Base-by-base conservation (phyloP, 345 rosid genomes). In the Ceriops decandra region DNA sequence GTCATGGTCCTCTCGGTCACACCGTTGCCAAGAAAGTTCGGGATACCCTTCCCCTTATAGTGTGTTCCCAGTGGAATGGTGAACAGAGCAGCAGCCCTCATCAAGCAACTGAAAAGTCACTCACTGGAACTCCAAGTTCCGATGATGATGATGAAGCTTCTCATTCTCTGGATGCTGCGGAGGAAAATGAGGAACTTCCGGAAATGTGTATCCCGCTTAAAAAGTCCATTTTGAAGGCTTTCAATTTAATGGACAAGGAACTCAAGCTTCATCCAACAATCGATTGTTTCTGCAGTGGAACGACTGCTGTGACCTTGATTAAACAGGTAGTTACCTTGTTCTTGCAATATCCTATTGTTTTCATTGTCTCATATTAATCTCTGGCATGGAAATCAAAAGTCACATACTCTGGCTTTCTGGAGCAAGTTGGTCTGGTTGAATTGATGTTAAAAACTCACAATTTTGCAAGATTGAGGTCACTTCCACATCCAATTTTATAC, bases 1-100 rank as follows among this genome's bases (percentile, higher is more conserved):
- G 98, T 51, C 98, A 93, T 30, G 98, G 98, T 71, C 98, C 97
- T 58, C 87, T 75, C 53, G 98, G 98, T 83, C 98, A 93, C 82
- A 83, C 87, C 92, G 98, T 91, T 21, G 85, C 98, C 9, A 89
- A 85, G 86, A 91, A 80, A 85, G 96, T 91, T 38, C 80, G 97
- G 57, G 98, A 91, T 74, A 82, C 96, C 42, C 90, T 93, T 73
- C 96, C 98, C 8, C 71, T 75, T 59, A 77, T 81, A 9, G 77
- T 93, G 66, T 80, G 78, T 72, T 79, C 81, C 0, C 95, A 86
- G 61, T 79, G 95, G 95, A 80, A 85, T 74, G 64, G 72, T 76
- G 64, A 60, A 68, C 52, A 74, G 74, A 30, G 85, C 78, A 11
- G 81, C 79, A 71, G 74, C 53, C 71, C 15, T 42, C 17, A 17